phyloP scores from a whole-genome alignment of 495 filamentous ascomycete genomes.

The Podospora tetraspora region DNA sequence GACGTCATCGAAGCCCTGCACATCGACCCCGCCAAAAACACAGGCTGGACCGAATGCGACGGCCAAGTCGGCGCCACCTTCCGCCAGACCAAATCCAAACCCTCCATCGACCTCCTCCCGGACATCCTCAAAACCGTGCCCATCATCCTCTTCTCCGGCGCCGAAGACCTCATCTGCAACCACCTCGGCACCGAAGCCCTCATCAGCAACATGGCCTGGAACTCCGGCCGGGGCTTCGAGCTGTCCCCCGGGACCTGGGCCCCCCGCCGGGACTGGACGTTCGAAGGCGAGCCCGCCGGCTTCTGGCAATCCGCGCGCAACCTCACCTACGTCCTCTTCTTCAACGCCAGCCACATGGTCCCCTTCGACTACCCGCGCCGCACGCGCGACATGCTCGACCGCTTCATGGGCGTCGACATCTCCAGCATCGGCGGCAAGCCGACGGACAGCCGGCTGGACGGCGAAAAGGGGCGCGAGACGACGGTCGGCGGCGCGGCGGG shows the following conservation, averaged over 20 bases:
- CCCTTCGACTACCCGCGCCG: conserved; percentile 87
- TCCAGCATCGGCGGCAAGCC: conserved; percentile 81
- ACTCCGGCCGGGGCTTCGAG: conserved; percentile 85
- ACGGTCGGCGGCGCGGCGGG: conserved; percentile 66
- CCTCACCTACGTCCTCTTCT: conserved; percentile 90
- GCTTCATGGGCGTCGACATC: conserved; percentile 93
- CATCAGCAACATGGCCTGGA: conserved; percentile 90
- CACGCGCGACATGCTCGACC: conserved; percentile 92
- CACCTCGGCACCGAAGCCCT: conserved; percentile 89
- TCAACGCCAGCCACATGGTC: conserved; percentile 96
- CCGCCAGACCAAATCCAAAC: conserved; percentile 58
- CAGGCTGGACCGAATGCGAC: conserved; percentile 89
- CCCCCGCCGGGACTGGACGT: conserved; percentile 86
- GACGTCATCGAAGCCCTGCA: conserved; percentile 79
- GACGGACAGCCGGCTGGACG: conserved; percentile 80
- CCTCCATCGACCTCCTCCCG: conserved; percentile 70
- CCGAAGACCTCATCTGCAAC: conserved; percentile 94
- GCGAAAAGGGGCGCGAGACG: conserved; percentile 79
- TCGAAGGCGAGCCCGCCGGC: conserved; percentile 84
- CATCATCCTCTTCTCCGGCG: conserved; percentile 84
- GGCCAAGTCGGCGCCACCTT: conserved; percentile 70
- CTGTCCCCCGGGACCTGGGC: conserved; percentile 85
- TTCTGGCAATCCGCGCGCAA: conserved; percentile 93
- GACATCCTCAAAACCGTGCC: conserved; percentile 68
- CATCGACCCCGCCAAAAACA: conserved; percentile 70